Conservation (phyloP, 768 basidiomycete genomes). For the Mycena epipterygia region DNA sequence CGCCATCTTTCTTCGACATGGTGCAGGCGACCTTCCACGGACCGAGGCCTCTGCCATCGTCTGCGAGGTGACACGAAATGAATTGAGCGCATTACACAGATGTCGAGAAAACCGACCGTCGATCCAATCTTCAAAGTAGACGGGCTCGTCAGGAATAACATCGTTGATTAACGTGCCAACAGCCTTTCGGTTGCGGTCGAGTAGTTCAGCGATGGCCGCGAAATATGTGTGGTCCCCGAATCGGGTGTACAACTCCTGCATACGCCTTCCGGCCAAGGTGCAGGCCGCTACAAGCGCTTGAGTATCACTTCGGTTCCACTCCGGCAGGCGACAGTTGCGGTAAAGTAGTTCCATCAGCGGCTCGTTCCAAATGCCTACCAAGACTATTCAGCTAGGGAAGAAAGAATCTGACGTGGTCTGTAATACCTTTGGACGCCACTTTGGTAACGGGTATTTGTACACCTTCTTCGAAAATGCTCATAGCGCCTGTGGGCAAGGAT, state of each 20-base stretch:
- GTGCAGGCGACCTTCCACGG: slow-evolving; percentile 37
- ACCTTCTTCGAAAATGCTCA: slow-evolving; percentile 31
- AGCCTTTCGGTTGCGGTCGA: slow-evolving; percentile 35
- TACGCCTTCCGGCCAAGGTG: slow-evolving; percentile 16
- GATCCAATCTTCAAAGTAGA: slow-evolving; percentile 37
- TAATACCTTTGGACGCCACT: not conserved
- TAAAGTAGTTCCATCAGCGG: slow-evolving; percentile 29
- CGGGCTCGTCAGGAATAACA: slow-evolving; percentile 32
- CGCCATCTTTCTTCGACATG: slow-evolving; percentile 29
- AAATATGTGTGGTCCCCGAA: slow-evolving; percentile 33
- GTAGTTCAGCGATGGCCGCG: slow-evolving; percentile 25
- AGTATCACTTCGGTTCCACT: slow-evolving; percentile 27
- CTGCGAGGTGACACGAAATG: no score
- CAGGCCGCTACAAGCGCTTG: slow-evolving; percentile 28
- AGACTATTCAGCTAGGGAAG: slow-evolving; percentile 21
- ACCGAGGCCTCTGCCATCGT: slow-evolving; percentile 34
- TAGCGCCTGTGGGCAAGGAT: slow-evolving; percentile 18
- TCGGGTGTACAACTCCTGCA: slow-evolving; percentile 24
- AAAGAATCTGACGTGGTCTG: no score
- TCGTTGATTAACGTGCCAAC: slow-evolving; percentile 31
- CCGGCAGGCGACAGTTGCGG: slow-evolving; percentile 30
- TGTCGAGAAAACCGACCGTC: no score
- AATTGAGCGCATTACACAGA: no score
- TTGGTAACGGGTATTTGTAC: slow-evolving; percentile 8
- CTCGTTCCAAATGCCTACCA: slow-evolving; percentile 27